Conservation (phyloP, 768 basidiomycete genomes). For the Asterophora lycoperdoides region DNA sequence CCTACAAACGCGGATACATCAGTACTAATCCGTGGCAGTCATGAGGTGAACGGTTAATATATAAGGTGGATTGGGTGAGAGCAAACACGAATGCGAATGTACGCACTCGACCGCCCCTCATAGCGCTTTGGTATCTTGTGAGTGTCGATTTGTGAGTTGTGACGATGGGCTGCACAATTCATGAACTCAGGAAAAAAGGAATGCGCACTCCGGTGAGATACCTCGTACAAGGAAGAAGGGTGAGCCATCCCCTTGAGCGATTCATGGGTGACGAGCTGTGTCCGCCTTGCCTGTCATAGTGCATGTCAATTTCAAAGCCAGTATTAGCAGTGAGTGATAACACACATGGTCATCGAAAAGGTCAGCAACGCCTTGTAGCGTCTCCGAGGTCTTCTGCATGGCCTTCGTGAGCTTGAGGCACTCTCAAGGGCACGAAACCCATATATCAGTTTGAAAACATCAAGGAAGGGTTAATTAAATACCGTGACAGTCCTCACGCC, state of each 20-base stretch:
- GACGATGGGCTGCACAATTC: constrained; percentile 48
- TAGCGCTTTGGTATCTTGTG: constrained; percentile 58
- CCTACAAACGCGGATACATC: constrained; percentile 29
- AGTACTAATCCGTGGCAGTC: too few relatives aligned
- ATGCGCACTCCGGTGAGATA: constrained; percentile 19
- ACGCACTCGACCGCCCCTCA: constrained; percentile 33
- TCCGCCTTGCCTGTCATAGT: constrained; percentile 57
- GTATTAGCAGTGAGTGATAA: constrained; percentile 2
- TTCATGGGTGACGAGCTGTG: constrained; percentile 72
- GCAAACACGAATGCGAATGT: background rate
- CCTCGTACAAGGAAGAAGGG: constrained; percentile 68
- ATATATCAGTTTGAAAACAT: background rate
- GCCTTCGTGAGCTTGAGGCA: constrained; percentile 78
- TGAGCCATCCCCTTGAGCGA: constrained; percentile 72
- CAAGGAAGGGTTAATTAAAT: constrained; percentile 4
- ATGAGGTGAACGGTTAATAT: too few relatives aligned
- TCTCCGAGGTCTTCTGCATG: constrained; percentile 70
- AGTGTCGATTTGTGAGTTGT: constrained; percentile 74
- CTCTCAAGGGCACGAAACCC: constrained; percentile 37
- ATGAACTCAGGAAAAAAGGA: background rate
- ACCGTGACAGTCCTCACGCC: constrained; percentile 77
- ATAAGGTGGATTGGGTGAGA: background rate
- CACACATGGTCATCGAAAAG: constrained; percentile 75
- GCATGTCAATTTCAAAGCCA: background rate
- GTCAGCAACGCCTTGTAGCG: constrained; percentile 69